Evolutionary conservation across 2,329 filamentous ascomycete species (phyloP), one percentile per base, ranked within the genome.

Genomic region (Epichloe brachyelytri): DNA sequence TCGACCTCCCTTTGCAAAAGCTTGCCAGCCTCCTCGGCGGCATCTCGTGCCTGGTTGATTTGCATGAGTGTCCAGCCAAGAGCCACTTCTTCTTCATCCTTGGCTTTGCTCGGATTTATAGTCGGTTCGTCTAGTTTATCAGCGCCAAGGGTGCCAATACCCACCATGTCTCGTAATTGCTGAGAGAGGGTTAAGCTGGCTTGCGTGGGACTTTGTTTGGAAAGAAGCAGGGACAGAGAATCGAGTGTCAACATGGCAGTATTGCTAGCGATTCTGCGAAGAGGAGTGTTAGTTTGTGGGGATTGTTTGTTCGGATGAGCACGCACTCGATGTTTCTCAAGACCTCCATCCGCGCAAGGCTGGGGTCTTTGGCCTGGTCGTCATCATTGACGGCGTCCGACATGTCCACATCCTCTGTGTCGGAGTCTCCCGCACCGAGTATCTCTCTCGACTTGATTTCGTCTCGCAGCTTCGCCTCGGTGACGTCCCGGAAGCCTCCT

Each of bases 401-500:
- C 60, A 70, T 70, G 34, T 71, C 69, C 15, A 69, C 66, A 47
- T 74, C 75, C 12, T 72, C 70, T 3, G 73, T 65, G 11, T 70
- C 70, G 3, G 71, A 65, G 15, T 65, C 69, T 34, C 68, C 39
- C 6, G 20, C 70, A 40, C 75, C 70, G 46, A 70, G 69, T n/a
- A 67, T 65, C 34, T 66, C 63, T 17, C 62, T 57, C 54, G 63
- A 53, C 55, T 71, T 71, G 48, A 93, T 82, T 60, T 93, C 83
- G 37, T 83, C 78, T 47, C 76, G 77, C 38, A 97, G 71, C 43
- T 80, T 77, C 48, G 81, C 76, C 65, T 95, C 86, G 47, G 82
- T 87, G 56, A 97, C 75, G 58, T 83, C 76, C 53, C 88, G 83
- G 63, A 97, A 94, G 22, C 88, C 86, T 14, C 87, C 88, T 0